Evolutionary conservation across 345 rosid species (phyloP).

Genomic region (Linum tenue): DNA sequence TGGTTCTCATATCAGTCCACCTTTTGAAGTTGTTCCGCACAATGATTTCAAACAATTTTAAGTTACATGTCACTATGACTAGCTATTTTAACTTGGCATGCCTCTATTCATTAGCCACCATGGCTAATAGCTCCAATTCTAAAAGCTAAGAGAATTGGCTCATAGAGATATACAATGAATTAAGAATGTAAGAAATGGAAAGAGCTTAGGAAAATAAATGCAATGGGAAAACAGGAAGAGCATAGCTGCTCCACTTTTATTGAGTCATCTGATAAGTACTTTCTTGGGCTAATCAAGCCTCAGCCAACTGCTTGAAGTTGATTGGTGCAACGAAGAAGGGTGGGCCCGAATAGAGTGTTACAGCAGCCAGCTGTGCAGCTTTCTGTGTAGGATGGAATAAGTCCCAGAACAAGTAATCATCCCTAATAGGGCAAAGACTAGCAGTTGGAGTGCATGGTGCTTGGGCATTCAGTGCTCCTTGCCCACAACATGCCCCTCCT

Average conservation of each 20-base stretch:
- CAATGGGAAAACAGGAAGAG: background rate
- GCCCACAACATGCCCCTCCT: slow-evolving; percentile 37
- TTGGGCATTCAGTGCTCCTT: slow-evolving; percentile 23
- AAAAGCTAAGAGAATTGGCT: background rate
- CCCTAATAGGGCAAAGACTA: slow-evolving; percentile 25
- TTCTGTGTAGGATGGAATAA: slow-evolving; percentile 35
- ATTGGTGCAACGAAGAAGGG: slow-evolving; percentile 35
- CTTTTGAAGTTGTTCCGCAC: background rate
- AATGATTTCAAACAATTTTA: background rate
- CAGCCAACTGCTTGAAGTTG: slow-evolving; percentile 37
- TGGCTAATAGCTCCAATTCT: no score
- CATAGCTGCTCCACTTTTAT: background rate
- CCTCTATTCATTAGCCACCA: no score
- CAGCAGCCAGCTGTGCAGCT: slow-evolving; percentile 43
- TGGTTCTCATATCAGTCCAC: background rate
- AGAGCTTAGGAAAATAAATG: background rate
- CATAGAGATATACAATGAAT: background rate
- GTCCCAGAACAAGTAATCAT: slow-evolving; percentile 46
- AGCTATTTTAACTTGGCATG: no score
- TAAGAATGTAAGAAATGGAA: background rate
- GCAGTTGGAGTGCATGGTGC: slow-evolving; percentile 20
- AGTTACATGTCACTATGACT: background rate
- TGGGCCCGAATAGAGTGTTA: slow-evolving; percentile 31
- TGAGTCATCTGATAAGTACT: background rate
- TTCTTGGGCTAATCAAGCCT: slow-evolving; percentile 15